Evolutionary conservation across 169 alveolate genomes (phyloP).

Genomic region (Plasmodium adleri): DNA sequence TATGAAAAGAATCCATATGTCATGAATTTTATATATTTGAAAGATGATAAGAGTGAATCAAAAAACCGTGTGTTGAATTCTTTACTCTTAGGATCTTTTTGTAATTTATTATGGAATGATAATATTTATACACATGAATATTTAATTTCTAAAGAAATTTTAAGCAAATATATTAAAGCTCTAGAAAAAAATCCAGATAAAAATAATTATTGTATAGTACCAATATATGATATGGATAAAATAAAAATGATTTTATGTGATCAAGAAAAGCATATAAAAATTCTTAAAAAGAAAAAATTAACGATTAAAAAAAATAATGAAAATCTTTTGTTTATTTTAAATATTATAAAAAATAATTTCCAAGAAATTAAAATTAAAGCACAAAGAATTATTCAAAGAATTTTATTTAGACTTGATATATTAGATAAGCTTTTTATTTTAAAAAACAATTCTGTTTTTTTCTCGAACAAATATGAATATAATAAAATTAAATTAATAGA

Average conservation of each 20-base stretch:
- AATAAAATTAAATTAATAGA: slow-evolving; percentile 66
- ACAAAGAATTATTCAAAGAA: slow-evolving; percentile 70
- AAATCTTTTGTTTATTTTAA: slow-evolving; percentile 74
- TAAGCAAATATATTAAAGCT: slow-evolving; percentile 66
- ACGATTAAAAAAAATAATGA: slow-evolving; percentile 69
- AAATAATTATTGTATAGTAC: slow-evolving; percentile 66
- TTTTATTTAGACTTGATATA: slow-evolving; percentile 63
- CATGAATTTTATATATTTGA: slow-evolving; percentile 66
- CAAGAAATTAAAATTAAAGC: slow-evolving; percentile 73
- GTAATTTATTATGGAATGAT: slow-evolving; percentile 66
- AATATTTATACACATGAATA: slow-evolving; percentile 75
- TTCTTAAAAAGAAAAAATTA: slow-evolving; percentile 68
- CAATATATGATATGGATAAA: slow-evolving; percentile 53
- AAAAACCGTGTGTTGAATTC: slow-evolving; percentile 69
- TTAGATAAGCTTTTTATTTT: slow-evolving; percentile 67
- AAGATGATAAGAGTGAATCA: slow-evolving; percentile 70
- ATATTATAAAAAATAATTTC: slow-evolving; percentile 76
- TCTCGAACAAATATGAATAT: slow-evolving; percentile 70
- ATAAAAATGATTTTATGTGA: slow-evolving; percentile 60
- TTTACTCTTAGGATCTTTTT: slow-evolving; percentile 61
- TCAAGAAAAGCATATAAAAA: slow-evolving; percentile 64
- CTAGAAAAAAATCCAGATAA: slow-evolving; percentile 74
- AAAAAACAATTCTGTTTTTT: slow-evolving; percentile 72
- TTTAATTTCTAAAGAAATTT: slow-evolving; percentile 70
- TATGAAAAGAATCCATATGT: slow-evolving; percentile 63